Conservation (phyloP, 805 yeast species). For the Barnettozyma sp. region DNA sequence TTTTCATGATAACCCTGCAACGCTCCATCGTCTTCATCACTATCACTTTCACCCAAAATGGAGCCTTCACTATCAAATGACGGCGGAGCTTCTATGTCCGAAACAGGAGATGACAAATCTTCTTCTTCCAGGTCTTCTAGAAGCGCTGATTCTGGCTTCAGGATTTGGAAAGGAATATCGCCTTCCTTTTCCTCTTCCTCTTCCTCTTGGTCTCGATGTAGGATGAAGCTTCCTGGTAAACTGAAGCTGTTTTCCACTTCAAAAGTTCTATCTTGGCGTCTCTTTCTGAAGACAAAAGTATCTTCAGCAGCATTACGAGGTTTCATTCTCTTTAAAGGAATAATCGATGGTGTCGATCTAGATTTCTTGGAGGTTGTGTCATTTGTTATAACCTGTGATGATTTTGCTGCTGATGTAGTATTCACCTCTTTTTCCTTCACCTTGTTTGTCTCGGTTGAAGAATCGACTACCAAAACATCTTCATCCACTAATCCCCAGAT, state of each 20-base stretch:
- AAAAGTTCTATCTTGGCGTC: constrained; percentile 19
- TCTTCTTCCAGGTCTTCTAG: constrained; percentile 5
- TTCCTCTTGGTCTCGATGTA: constrained; percentile 11
- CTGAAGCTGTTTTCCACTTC: constrained; percentile 18
- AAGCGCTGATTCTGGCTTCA: constrained; percentile 4
- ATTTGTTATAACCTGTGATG: too few relatives aligned
- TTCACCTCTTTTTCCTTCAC: constrained; percentile 17
- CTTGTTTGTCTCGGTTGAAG: constrained; percentile 20
- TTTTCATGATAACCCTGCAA: constrained; percentile 36
- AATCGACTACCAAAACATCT: constrained; percentile 46
- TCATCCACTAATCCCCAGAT: constrained; percentile 86
- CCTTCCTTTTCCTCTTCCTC: constrained; percentile 7
- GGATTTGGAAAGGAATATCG: constrained; percentile 4
- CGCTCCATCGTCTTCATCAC: constrained; percentile 27
- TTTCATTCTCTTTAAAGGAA: constrained; percentile 8
- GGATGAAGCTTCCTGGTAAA: constrained; percentile 26
- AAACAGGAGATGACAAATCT: constrained; percentile 6
- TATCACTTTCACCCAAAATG: constrained; percentile 6
- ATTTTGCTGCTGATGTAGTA: constrained; percentile 8
- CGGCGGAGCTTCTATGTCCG: constrained; percentile 8
- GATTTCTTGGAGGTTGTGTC: constrained; percentile 1
- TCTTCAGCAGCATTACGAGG: constrained; percentile 21
- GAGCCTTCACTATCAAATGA: constrained; percentile 17
- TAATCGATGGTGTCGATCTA: not conserved
- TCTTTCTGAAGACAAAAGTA: constrained; percentile 28